Evolutionary conservation across 2,329 filamentous ascomycete species (phyloP).

Genomic region (Beauveria pseudobassiana): DNA sequence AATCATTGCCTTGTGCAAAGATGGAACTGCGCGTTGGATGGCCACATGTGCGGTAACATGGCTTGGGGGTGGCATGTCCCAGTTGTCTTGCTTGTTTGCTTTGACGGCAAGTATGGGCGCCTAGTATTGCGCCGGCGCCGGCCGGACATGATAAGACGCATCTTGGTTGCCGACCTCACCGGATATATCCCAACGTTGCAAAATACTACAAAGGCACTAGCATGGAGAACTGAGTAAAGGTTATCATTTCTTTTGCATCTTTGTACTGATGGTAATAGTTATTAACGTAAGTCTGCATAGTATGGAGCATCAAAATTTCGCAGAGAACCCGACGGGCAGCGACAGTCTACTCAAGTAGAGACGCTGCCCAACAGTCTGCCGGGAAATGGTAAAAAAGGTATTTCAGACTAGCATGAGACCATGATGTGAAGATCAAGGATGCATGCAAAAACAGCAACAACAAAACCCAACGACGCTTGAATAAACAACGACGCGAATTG

Average conservation of each 20-base stretch:
- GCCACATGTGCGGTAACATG: too few relatives aligned
- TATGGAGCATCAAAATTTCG: neutral
- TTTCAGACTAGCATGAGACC: neutral
- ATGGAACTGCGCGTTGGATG: too few relatives aligned
- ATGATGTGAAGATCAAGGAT: neutral
- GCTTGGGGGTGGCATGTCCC: too few relatives aligned
- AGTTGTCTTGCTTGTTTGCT: neutral
- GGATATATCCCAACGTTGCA: too few relatives aligned
- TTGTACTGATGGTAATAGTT: neutral
- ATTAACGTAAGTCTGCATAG: neutral
- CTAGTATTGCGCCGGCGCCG: neutral
- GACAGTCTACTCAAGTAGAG: neutral
- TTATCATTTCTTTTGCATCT: neutral
- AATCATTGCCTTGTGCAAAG: too few relatives aligned
- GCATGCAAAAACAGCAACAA: neutral
- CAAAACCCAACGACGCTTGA: neutral
- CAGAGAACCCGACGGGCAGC: neutral
- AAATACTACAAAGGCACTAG: too few relatives aligned
- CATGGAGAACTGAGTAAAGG: neutral
- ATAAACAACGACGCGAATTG: neutral
- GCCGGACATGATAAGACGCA: too few relatives aligned
- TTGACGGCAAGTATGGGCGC: neutral
- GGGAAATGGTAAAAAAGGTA: neutral
- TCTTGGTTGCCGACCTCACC: too few relatives aligned
- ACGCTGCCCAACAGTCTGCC: neutral